Evolutionary conservation across 2,329 filamentous ascomycete genomes (phyloP).

Genomic region (Paracoccidioides brasiliensis): DNA sequence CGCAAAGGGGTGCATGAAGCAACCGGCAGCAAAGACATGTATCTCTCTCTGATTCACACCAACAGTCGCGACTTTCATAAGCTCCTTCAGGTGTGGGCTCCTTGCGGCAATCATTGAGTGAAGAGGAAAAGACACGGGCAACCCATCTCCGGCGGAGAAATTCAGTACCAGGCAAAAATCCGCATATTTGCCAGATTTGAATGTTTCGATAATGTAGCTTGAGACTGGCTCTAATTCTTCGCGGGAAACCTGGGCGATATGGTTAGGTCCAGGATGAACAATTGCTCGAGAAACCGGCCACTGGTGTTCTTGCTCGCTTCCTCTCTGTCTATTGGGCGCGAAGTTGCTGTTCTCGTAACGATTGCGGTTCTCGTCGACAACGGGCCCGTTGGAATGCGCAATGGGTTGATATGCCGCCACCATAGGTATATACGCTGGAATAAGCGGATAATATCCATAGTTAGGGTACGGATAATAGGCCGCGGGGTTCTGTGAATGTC

Average conservation of each 20-base stretch:
- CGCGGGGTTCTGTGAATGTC: no score
- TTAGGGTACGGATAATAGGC: not conserved
- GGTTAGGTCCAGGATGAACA: not conserved
- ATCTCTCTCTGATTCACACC: conserved; percentile 7
- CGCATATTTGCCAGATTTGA: conserved; percentile 9
- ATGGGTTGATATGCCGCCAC: not conserved
- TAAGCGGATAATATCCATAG: not conserved
- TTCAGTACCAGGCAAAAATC: conserved; percentile 15
- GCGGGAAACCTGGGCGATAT: not conserved
- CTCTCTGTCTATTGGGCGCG: not conserved
- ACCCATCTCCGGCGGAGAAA: conserved; percentile 11
- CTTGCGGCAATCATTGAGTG: conserved; percentile 17
- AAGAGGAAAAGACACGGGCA: conserved; percentile 9
- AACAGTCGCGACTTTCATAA: conserved; percentile 9
- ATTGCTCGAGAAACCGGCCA: no score
- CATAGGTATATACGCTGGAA: not conserved
- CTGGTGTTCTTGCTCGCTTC: not conserved
- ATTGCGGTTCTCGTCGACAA: not conserved
- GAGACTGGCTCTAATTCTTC: conserved; percentile 1
- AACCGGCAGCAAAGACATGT: conserved; percentile 11
- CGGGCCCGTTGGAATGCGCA: not conserved
- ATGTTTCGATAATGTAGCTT: conserved; percentile 9
- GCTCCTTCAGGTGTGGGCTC: conserved; percentile 13
- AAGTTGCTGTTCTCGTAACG: not conserved
- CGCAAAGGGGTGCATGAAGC: conserved; percentile 15